Conservation (phyloP, 306 rosid species). For the Cajanus cajan region DNA sequence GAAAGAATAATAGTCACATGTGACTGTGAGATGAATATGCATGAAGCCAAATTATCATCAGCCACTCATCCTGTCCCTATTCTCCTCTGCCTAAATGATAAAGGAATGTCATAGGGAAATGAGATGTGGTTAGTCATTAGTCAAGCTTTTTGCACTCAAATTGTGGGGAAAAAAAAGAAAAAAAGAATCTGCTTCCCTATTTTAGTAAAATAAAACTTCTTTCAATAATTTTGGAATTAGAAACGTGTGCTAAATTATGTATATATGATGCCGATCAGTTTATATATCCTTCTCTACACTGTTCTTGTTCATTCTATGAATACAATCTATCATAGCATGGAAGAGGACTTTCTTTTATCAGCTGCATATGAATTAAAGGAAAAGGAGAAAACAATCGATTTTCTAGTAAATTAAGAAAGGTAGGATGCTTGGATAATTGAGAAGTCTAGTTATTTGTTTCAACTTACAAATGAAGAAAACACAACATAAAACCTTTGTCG, state of each 20-base stretch:
- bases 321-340: background rate
- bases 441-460: background rate
- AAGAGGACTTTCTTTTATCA: background rate
- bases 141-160: conserved; percentile 24
- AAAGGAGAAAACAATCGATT: background rate
- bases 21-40: conserved; percentile 40
- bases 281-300: background rate
- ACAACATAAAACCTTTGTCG: background rate
- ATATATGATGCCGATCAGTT: background rate
- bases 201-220: conserved; percentile 18
- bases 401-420: background rate
- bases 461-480: background rate
- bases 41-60: conserved; percentile 47
- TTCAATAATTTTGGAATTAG: conserved; percentile 9
- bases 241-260: background rate
- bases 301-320: background rate
- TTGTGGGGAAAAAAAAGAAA: background rate
- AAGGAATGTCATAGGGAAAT: conserved; percentile 19
- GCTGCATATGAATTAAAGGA: background rate
- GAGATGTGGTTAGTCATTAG: conserved; percentile 17
- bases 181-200: conserved; percentile 35
- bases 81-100: conserved; percentile 40
- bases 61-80: conserved; percentile 55
- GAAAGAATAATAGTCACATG: conserved; percentile 47
- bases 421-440: background rate